Conservation (phyloP, 2,329 filamentous ascomycete genomes). For the Ascochyta pisi region DNA sequence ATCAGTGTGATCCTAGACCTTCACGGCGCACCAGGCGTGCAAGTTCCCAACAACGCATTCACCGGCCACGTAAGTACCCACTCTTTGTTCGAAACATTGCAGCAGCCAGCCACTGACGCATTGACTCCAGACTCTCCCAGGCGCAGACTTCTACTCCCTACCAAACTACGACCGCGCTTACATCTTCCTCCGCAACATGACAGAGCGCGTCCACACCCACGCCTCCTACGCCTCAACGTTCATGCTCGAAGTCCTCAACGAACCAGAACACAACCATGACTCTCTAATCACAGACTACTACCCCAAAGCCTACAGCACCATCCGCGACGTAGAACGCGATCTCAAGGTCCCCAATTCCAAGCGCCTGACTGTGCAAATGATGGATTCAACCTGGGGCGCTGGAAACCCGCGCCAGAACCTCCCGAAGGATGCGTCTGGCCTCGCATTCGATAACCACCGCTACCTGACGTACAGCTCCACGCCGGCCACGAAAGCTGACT, state of each 20-base stretch:
- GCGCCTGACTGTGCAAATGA: conserved; percentile 62
- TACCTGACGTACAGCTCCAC: conserved; percentile 58
- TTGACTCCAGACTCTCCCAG: conserved; percentile 25
- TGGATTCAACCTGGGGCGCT: conserved; percentile 63
- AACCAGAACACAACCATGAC: conserved; percentile 47
- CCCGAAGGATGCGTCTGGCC: conserved; percentile 45
- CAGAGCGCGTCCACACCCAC: conserved; percentile 58
- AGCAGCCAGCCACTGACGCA: background rate
- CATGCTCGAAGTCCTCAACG: conserved; percentile 66
- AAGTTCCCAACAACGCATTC: conserved; percentile 55
- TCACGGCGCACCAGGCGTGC: conserved; percentile 61
- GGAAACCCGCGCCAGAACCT: conserved; percentile 61
- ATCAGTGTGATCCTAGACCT: conserved; percentile 63
- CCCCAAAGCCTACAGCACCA: conserved; percentile 52
- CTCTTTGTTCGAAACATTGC: background rate
- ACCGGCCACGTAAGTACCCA: conserved; percentile 52
- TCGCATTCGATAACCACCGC: conserved; percentile 65
- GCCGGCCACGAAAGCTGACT: conserved; percentile 54
- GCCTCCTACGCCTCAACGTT: conserved; percentile 62
- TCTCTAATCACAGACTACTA: conserved; percentile 52
- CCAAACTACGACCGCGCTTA: conserved; percentile 63
- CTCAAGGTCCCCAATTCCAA: conserved; percentile 53
- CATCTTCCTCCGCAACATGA: conserved; percentile 64
- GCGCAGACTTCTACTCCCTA: conserved; percentile 62
- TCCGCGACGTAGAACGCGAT: conserved; percentile 58